These are phyloP conservation scores for Colletotrichum simmondsii DNA, from an alignment of 2,329 filamentous ascomycete species.

Conservation along the genomic window DNA sequence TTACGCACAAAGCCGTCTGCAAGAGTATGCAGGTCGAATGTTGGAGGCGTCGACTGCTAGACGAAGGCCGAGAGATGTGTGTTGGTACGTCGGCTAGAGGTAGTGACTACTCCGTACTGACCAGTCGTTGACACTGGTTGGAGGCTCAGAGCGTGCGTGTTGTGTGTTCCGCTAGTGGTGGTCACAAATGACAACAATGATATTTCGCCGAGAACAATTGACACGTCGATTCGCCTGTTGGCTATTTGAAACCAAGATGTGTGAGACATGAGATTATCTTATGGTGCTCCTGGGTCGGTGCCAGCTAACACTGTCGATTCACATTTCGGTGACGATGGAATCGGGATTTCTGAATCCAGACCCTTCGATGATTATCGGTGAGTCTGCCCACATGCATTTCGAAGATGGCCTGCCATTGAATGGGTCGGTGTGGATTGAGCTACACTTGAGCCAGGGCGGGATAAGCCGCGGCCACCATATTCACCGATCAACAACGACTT, in stretches of 20 bases:
- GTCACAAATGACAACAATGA: conserved; percentile 23
- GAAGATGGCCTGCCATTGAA: background rate
- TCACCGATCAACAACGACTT: background rate
- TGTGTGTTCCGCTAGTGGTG: conserved; percentile 1
- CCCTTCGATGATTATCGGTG: conserved; percentile 7
- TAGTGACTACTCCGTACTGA: background rate
- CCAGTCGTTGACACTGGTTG: background rate
- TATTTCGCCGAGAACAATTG: conserved; percentile 5
- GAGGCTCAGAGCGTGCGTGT: background rate
- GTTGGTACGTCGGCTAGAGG: background rate
- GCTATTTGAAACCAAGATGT: conserved; percentile 20
- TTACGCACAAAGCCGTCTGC: conserved; percentile 3
- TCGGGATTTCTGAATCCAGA: conserved; percentile 11
- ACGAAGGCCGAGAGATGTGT: background rate
- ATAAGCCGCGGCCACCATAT: conserved; percentile 5
- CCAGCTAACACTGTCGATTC: background rate
- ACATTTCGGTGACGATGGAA: background rate
- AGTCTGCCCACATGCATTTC: background rate
- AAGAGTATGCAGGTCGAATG: background rate
- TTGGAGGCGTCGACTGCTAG: background rate
- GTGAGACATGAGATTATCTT: conserved; percentile 17
- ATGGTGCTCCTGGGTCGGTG: background rate
- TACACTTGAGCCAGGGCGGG: background rate
- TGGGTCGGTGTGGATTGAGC: background rate
- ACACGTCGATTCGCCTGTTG: conserved; percentile 15